These are phyloP conservation scores for Claviceps arundinis DNA, from an alignment of 2,329 filamentous ascomycete genomes.

Conservation along the genomic window DNA sequence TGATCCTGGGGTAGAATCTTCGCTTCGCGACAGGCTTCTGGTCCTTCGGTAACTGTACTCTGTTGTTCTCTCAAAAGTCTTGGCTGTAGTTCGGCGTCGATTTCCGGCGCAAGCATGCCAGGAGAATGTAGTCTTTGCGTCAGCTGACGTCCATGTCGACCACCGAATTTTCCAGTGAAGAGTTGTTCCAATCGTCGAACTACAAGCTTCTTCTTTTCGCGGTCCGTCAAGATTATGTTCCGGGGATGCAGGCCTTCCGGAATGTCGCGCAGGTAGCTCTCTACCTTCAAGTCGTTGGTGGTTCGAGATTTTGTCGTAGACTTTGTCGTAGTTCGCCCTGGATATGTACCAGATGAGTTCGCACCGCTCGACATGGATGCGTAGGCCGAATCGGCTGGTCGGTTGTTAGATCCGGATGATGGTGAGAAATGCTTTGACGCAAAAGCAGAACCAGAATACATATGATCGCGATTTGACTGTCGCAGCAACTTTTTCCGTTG, in stretches of 20 bases:
- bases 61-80: constrained; percentile 22
- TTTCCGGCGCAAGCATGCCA: constrained; percentile 8
- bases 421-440: constrained; percentile 39
- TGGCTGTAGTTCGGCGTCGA: constrained; percentile 16
- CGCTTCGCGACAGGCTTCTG: constrained; percentile 33
- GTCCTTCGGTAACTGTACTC: not conserved
- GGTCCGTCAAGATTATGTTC: constrained; percentile 51
- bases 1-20: constrained; percentile 27
- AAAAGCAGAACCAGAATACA: constrained; percentile 28
- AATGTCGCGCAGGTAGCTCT: constrained; percentile 60
- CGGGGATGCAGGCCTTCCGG: constrained; percentile 54
- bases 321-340: constrained; percentile 23
- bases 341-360: constrained; percentile 28
- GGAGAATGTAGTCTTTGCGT: constrained; percentile 11
- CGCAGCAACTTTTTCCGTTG: constrained; percentile 26
- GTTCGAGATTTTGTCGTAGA: constrained; percentile 21
- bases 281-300: constrained; percentile 45
- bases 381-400: constrained; percentile 49
- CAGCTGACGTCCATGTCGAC: constrained; percentile 21
- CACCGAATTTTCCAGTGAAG: constrained; percentile 57
- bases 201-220: constrained; percentile 62
- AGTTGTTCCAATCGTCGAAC: constrained; percentile 67
- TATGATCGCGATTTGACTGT: constrained; percentile 23
- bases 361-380: constrained; percentile 51
- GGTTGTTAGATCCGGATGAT: constrained; percentile 38